Evolutionary conservation across 768 basidiomycete species (phyloP).

Genomic region (Rhizopogon salebrosus): DNA sequence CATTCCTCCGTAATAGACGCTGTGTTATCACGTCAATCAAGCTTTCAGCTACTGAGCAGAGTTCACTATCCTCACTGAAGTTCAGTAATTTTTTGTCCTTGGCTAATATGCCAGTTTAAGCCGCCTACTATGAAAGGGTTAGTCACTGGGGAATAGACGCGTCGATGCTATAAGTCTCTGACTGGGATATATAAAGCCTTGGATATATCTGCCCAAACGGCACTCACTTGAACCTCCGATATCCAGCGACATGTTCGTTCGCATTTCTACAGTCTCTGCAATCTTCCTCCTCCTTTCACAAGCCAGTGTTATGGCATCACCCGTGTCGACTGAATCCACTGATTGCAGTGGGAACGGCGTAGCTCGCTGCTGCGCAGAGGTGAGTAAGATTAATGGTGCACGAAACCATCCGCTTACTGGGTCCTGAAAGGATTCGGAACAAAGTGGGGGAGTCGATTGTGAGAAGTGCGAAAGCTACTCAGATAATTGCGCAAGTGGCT

Average conservation of each 20-base stretch:
- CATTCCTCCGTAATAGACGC: no score
- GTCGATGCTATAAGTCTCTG: no score
- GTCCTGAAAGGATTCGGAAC: neutral
- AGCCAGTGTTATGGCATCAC: neutral
- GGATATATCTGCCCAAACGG: neutral
- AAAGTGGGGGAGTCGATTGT: neutral
- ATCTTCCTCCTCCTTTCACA: neutral
- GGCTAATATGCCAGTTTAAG: no score
- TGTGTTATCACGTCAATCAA: no score
- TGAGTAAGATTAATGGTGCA: neutral
- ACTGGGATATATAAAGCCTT: no score
- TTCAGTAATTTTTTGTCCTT: no score
- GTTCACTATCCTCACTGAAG: no score
- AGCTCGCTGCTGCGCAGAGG: neutral
- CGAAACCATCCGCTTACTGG: neutral
- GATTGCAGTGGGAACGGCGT: neutral
- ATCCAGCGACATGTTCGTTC: neutral
- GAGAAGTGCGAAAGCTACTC: neutral
- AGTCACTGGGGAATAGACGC: no score
- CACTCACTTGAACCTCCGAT: neutral
- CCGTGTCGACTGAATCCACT: no score
- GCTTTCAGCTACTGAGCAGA: no score
- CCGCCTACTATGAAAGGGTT: no score
- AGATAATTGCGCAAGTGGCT: neutral
- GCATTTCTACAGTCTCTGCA: neutral